Percentiles rank a stretch among this genome's conserved stretches.
Conservation (phyloP, 2,329 filamentous ascomycete genomes). For the Pleoardoris graminearum region DNA sequence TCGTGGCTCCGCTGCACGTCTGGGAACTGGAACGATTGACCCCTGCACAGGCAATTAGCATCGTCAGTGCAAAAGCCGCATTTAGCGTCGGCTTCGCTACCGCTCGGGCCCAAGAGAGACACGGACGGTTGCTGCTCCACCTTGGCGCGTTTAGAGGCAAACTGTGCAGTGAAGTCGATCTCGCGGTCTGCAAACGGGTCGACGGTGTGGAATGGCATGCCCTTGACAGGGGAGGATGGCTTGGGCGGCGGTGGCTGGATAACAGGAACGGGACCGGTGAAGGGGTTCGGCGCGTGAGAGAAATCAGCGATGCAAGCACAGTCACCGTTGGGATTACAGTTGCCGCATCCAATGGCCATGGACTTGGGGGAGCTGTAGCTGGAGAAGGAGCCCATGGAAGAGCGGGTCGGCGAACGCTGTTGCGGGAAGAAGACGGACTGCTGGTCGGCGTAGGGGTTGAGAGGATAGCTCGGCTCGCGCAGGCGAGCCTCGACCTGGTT, state of each 20-base stretch:
- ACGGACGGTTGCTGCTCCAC: constrained; percentile 23
- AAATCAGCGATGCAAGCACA: constrained; percentile 41
- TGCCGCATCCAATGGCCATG: constrained; percentile 27
- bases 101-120: constrained; percentile 22
- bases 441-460: constrained; percentile 12
- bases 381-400: constrained; percentile 18
- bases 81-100: constrained; percentile 21
- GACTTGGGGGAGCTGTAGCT: constrained; percentile 21
- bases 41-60: constrained; percentile 36
- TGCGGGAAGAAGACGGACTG: constrained; percentile 13
- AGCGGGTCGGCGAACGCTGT: constrained; percentile 19
- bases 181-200: constrained; percentile 30
- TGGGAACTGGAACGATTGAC: constrained; percentile 22
- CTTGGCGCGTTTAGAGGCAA: constrained; percentile 13
- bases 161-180: constrained; percentile 41
- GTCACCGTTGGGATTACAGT: constrained; percentile 34
- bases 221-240: constrained; percentile 18
- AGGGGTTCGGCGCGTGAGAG: constrained; percentile 23
- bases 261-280: constrained; percentile 27
- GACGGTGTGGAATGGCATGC: constrained; percentile 14
- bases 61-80: constrained; percentile 43
- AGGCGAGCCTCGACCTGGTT: constrained; percentile 9
- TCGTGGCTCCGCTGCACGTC: too few species aligned
- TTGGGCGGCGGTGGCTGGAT: constrained; percentile 2
- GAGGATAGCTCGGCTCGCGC: constrained; percentile 11